These are phyloP conservation scores for Pyrenula massariospora DNA, from an alignment of 495 filamentous ascomycete genomes.

Conservation along the genomic window DNA sequence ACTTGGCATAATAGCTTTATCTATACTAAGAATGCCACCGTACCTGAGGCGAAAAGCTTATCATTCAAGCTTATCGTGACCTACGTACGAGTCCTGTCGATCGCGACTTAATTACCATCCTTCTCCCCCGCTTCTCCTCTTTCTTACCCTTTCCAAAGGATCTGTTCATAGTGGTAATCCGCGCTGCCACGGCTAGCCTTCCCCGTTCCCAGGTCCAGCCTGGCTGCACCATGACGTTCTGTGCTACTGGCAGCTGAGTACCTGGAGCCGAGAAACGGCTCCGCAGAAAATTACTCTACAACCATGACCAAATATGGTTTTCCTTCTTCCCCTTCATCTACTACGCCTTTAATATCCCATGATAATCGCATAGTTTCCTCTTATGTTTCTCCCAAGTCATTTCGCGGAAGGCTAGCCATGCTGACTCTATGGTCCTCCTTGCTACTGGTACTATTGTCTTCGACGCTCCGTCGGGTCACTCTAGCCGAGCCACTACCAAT, in stretches of 20 bases:
- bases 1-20: too few relatives aligned
- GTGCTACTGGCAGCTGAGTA: too few relatives aligned
- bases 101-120: background rate
- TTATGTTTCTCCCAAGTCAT: background rate
- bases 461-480: background rate
- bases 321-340: background rate
- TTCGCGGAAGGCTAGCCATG: background rate
- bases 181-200: background rate
- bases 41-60: background rate
- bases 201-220: too few relatives aligned
- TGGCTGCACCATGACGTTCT: background rate
- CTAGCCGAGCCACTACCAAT: background rate
- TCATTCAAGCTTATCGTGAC: background rate
- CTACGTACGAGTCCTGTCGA: background rate
- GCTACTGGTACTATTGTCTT: background rate
- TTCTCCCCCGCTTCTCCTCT: background rate
- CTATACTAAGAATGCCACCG: too few relatives aligned
- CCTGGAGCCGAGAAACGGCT: too few relatives aligned
- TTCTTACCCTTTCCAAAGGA: background rate
- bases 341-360: background rate
- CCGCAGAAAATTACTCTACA: background rate
- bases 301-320: constrained; percentile 3
- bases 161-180: background rate
- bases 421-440: background rate
- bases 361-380: too few relatives aligned